These are phyloP conservation scores for Pyrenophora tritici-repentis DNA, from an alignment of 2,329 filamentous ascomycete species.

Conservation along the genomic window DNA sequence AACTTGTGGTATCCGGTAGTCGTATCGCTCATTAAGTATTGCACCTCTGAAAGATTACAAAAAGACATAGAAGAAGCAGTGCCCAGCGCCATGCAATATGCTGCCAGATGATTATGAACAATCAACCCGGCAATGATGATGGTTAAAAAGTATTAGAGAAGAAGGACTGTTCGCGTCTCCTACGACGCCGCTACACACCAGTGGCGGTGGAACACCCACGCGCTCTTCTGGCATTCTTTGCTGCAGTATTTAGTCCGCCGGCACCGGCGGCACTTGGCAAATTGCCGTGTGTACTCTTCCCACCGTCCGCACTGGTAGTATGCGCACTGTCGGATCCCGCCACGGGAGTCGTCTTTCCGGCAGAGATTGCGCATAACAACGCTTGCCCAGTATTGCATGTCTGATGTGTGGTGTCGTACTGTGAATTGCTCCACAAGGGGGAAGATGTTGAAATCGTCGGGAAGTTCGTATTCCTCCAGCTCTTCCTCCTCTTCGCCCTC, in stretches of 20 bases:
- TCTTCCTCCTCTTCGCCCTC: slow-evolving; percentile 65
- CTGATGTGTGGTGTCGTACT: slow-evolving; percentile 88
- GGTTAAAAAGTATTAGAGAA: slow-evolving; percentile 26
- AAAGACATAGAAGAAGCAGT: slow-evolving; percentile 10
- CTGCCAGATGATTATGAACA: slow-evolving; percentile 41
- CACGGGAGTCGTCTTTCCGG: slow-evolving; percentile 92
- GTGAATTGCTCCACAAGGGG: slow-evolving; percentile 98
- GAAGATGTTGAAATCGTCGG: slow-evolving; percentile 98
- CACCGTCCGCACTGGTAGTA: slow-evolving; percentile 98
- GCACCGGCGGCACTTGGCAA: slow-evolving; percentile 96
- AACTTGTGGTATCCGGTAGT: slow-evolving; percentile 42
- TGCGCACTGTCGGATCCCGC: slow-evolving; percentile 94
- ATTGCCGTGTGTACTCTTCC: slow-evolving; percentile 95
- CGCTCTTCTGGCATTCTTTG: slow-evolving; percentile 99
- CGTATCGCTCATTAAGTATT: slow-evolving; percentile 49
- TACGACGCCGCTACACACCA: slow-evolving; percentile 83
- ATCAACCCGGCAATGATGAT: slow-evolving; percentile 37
- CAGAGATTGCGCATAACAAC: slow-evolving; percentile 99
- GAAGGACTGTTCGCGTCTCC: slow-evolving; percentile 19
- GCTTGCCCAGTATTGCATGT: slow-evolving; percentile 99
- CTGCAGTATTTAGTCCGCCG: slow-evolving; percentile 98
- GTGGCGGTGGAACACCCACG: slow-evolving; percentile 97
- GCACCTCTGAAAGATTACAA: slow-evolving; percentile 38
- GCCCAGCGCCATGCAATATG: slow-evolving; percentile 50
- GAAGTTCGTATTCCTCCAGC: slow-evolving; percentile 85